Conservation (phyloP, 495 filamentous ascomycete species). For the Tuber borchii region DNA sequence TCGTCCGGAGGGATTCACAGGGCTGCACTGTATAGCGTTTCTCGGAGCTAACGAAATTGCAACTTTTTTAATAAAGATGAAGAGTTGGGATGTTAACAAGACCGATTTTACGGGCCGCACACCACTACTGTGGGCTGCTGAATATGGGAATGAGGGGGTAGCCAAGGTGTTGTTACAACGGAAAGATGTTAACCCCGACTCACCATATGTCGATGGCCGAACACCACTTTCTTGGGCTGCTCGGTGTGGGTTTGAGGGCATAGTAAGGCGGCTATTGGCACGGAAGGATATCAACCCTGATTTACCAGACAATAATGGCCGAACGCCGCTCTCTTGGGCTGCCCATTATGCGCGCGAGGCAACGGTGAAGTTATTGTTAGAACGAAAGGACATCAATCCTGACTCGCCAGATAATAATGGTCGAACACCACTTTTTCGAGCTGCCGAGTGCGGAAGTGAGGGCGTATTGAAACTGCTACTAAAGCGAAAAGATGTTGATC, state of each 20-base stretch:
- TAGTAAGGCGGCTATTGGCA: background rate
- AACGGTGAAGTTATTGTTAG: background rate
- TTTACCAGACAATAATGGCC: background rate
- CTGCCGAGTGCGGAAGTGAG: background rate
- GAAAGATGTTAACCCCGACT: background rate
- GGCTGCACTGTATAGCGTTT: background rate
- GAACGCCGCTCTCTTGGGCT: background rate
- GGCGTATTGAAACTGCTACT: background rate
- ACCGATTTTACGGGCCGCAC: background rate
- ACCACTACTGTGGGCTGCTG: background rate
- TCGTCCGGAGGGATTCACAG: background rate
- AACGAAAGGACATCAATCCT: background rate
- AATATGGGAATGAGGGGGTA: background rate
- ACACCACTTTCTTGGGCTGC: conserved; percentile 2
- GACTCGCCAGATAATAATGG: conserved; percentile 2
- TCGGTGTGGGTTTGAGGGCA: background rate
- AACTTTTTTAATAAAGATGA: background rate
- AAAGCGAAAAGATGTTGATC: background rate
- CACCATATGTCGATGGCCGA: background rate
- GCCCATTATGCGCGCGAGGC: background rate
- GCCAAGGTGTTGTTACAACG: background rate
- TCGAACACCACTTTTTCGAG: conserved; percentile 1
- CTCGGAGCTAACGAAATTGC: background rate
- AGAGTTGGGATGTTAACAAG: conserved; percentile 1
- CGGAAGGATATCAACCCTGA: background rate